phyloP scores from a whole-genome alignment of 1,139 yeast genomes.

The Petasospora rhodanensis region DNA sequence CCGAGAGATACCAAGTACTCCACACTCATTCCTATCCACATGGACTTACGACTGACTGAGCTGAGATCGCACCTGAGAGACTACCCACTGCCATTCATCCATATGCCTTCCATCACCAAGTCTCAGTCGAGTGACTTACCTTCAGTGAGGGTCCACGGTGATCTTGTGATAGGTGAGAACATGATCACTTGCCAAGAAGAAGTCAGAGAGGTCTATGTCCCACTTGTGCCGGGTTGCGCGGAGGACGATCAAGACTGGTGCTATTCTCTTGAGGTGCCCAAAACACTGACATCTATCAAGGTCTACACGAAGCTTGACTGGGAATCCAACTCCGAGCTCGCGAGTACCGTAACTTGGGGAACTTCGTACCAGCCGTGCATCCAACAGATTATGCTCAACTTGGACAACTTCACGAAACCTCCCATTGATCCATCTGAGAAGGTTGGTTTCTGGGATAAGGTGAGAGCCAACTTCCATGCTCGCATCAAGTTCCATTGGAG shows the following conservation, averaged over 20 bases:
- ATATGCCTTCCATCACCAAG: conserved; percentile 36
- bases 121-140: conserved; percentile 30
- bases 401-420: conserved; percentile 81
- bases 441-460: conserved; percentile 77
- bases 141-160: conserved; percentile 40
- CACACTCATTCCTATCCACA: conserved; percentile 57
- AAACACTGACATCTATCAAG: conserved; percentile 76
- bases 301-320: conserved; percentile 59
- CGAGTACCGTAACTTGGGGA: conserved; percentile 82
- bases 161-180: conserved; percentile 54
- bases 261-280: conserved; percentile 62
- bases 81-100: conserved; percentile 52
- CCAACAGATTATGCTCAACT: conserved; percentile 72
- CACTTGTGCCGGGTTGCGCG: conserved; percentile 47
- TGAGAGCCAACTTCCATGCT: conserved; percentile 59
- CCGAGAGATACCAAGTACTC: conserved; percentile 70
- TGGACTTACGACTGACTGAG: conserved; percentile 43
- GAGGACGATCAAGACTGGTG: conserved; percentile 37
- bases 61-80: conserved; percentile 61
- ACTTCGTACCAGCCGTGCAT: conserved; percentile 80
- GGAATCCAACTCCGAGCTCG: conserved; percentile 48
- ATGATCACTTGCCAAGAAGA: conserved; percentile 41
- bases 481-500: conserved; percentile 44
- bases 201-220: conserved; percentile 57
- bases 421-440: conserved; percentile 81